Base-by-base conservation (phyloP, 495 filamentous ascomycete species). In the Penicillium salamii region DNA sequence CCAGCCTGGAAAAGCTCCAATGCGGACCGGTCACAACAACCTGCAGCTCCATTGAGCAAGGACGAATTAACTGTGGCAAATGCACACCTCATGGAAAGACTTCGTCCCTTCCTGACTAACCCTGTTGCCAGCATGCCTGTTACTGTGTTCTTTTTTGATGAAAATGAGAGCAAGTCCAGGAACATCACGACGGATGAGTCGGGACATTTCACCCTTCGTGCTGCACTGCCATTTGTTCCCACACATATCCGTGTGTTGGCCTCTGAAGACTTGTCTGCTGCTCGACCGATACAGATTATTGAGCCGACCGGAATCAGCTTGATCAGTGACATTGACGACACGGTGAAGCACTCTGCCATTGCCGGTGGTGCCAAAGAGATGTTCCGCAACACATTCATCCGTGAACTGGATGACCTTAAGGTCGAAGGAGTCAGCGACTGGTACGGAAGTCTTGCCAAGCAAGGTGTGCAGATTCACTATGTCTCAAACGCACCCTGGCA, bases 321-420 rank as follows among this genome's bases (percentile, higher is more conserved):
- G 44, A 97, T 99, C 59, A 97, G 90, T 61, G 93, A 99, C 58
- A 91, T 99, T 50, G 93, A 99, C 61, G 93, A 99, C 66, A 99
- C 93, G 0, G 87, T 99, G 50, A 99, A 99, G 63, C 89, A 90
- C 56, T 97, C 95, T 2, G 93, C 88, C 12, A 93, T 99, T 54
- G 75, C 79, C 5, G 78, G 80, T 52, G 93, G 95, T 0, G 85
- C 92, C 0, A 86, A 88, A 33, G 93, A 99, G 65, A 95, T 97
- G 41, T 97, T 97, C 61, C 81, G 91, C 18, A 97, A 97, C 63
- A 89, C 90, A 0, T 97, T 99, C 58, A 84, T 95, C 38, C 85
- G 91, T 12, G 91, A 96, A 13, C 69, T 97, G 7, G 73, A 62
- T 0, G 89, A 95, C 57, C 67, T 97, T 31, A 89, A 82, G 0